A percentile compares a stretch with the other conserved stretches of the same genome.
Conservation (phyloP, 139 green algal species). For the Chlorella vulgaris region DNA sequence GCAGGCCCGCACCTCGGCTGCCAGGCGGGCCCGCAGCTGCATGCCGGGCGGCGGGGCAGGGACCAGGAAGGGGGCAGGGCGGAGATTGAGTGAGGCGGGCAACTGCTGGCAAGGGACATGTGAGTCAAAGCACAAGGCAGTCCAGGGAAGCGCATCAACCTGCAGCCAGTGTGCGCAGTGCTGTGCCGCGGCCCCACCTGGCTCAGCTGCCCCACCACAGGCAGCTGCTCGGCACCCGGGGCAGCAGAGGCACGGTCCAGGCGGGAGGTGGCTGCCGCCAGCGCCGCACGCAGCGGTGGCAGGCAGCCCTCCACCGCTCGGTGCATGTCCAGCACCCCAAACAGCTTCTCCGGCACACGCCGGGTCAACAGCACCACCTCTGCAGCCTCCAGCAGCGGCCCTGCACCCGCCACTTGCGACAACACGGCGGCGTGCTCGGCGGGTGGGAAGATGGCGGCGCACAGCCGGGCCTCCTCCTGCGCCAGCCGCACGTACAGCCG, state of each 20-base stretch:
- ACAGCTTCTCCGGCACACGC: slow-evolving; percentile 43
- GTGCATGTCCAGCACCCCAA: slow-evolving; percentile 53
- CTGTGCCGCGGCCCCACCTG: too few species aligned
- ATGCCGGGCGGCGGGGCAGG: too few species aligned
- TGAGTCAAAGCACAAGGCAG: not conserved
- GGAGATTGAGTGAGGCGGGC: not conserved
- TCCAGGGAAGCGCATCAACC: not conserved
- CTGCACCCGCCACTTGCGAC: slow-evolving; percentile 16
- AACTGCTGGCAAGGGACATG: not conserved
- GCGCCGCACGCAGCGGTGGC: slow-evolving; percentile 4
- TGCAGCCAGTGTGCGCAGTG: not conserved
- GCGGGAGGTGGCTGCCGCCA: not conserved
- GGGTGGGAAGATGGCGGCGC: slow-evolving; percentile 17
- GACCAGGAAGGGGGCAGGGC: not conserved
- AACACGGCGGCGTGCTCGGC: not conserved
- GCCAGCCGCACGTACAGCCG: slow-evolving; percentile 34
- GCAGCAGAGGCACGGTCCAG: slow-evolving; percentile 4
- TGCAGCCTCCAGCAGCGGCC: not conserved
- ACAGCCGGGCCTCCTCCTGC: slow-evolving; percentile 27
- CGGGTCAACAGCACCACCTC: slow-evolving; percentile 27
- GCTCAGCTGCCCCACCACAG: not conserved
- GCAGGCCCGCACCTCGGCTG: slow-evolving; percentile 32
- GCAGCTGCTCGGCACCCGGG: not conserved
- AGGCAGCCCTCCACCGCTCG: slow-evolving; percentile 33
- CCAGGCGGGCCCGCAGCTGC: slow-evolving; percentile 35